phyloP scores from a whole-genome alignment of 2,329 filamentous ascomycete genomes.

The Furcasterigmium furcatum region DNA sequence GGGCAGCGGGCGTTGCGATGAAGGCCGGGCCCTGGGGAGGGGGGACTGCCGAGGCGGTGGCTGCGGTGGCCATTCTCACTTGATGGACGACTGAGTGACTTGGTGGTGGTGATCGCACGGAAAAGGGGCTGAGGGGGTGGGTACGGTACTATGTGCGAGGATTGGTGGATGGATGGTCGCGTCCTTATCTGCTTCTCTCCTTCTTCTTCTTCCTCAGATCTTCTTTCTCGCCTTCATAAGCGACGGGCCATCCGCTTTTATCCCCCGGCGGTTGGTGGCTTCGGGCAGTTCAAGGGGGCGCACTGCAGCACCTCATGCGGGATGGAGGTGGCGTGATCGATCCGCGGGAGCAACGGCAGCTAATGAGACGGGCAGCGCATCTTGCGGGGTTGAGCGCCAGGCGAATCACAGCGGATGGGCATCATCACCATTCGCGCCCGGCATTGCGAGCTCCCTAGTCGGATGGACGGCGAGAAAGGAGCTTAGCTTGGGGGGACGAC shows the following conservation, averaged over 20 bases:
- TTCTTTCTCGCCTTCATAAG: not conserved
- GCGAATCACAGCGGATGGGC: no score
- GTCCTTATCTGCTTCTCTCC: not conserved
- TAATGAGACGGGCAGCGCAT: no score
- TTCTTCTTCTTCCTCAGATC: not conserved
- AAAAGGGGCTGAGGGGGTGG: not conserved
- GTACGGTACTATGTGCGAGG: not conserved
- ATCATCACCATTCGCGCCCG: no score
- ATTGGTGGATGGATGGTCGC: not conserved
- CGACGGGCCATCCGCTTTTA: not conserved
- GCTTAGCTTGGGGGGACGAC: no score
- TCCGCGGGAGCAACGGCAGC: not conserved
- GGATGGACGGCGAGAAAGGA: no score
- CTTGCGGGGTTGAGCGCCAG: no score
- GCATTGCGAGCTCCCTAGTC: no score
- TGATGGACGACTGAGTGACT: not conserved
- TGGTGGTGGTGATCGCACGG: not conserved
- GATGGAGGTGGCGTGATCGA: not conserved
- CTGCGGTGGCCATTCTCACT: not conserved
- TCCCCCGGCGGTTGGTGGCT: not conserved
- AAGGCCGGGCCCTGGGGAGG: not conserved
- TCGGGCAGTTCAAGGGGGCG: not conserved
- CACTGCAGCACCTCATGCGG: not conserved
- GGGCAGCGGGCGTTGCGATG: slow-evolving; percentile 12
- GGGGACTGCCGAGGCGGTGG: not conserved